Percentiles rank a stretch among this genome's conserved stretches.
phyloP scores from a whole-genome alignment of 192 early-diverging fungal species.

The Tieghemiomyces parasiticus region DNA sequence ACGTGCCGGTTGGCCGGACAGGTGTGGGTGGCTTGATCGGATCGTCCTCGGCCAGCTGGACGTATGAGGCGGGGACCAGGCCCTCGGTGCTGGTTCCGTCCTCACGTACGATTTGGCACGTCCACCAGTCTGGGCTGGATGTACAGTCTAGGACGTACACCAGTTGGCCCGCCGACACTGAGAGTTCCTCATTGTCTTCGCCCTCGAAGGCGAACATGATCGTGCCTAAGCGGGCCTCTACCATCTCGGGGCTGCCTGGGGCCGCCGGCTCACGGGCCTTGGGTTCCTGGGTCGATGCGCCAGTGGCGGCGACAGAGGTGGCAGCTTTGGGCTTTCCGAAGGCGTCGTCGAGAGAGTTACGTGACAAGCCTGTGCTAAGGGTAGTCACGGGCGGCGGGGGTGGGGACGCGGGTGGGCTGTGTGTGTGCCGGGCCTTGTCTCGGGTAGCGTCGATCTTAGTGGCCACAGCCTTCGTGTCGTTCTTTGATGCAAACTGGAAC shows the following conservation, averaged over 20 bases:
- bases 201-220: conserved; percentile 74
- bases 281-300: too few relatives aligned
- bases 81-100: conserved; percentile 35
- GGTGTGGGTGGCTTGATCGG: too few relatives aligned
- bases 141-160: conserved; percentile 71
- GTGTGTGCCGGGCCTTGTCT: conserved; percentile 24
- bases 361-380: neutral
- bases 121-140: conserved; percentile 82
- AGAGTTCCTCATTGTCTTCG: conserved; percentile 73
- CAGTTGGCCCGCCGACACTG: conserved; percentile 66
- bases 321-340: too few relatives aligned
- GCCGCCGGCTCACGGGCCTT: too few relatives aligned
- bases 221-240: conserved; percentile 19
- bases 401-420: neutral
- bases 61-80: conserved; percentile 73
- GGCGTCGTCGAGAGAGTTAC: neutral
- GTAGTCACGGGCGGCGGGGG: neutral
- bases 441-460: conserved; percentile 42
- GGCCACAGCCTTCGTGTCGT: conserved; percentile 48
- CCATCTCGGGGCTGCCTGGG: neutral
- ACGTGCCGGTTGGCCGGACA: conserved; percentile 4
- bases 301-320: too few relatives aligned
- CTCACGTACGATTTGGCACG: conserved; percentile 41
- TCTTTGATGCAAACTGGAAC: conserved; percentile 42
- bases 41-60: conserved; percentile 26